Evolutionary conservation across 305 asterid species (phyloP).

Genomic region (Fraxinus floribunda): DNA sequence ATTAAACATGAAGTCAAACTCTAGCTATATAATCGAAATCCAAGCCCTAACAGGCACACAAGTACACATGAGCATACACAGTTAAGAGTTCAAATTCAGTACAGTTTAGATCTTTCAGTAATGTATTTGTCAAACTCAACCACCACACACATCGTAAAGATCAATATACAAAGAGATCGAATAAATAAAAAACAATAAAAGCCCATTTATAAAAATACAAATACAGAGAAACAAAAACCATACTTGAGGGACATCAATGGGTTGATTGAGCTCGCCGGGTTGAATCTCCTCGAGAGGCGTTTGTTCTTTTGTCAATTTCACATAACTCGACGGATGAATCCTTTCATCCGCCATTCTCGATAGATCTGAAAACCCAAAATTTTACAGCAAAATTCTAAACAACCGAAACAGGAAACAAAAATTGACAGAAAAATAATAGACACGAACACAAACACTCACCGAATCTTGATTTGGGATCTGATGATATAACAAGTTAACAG

Average conservation of each 20-base stretch:
- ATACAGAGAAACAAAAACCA: neutral
- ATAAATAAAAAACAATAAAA: neutral
- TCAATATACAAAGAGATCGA: neutral
- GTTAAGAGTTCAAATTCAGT: neutral
- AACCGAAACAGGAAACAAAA: neutral
- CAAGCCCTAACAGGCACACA: neutral
- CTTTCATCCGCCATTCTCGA: conserved; percentile 70
- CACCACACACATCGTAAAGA: neutral
- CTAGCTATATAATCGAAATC: neutral
- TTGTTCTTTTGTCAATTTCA: conserved; percentile 80
- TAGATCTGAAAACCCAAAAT: conserved; percentile 27
- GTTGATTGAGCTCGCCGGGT: conserved; percentile 97
- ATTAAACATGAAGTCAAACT: neutral
- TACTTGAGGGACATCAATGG: conserved; percentile 93
- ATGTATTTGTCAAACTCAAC: neutral
- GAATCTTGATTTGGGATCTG: conserved; percentile 10
- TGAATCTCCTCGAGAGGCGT: conserved; percentile 71
- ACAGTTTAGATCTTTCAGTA: neutral
- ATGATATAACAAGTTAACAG: conserved; percentile 14
- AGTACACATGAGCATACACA: neutral
- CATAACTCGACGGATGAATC: conserved; percentile 69
- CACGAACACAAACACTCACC: neutral
- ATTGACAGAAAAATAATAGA: neutral
- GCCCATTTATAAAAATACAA: too few species aligned
- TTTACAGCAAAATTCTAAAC: neutral